A percentile compares a stretch with the other conserved stretches of the same genome.
Conservation (phyloP, 345 rosid genomes). For the Chamaenerion angustifolium region DNA sequence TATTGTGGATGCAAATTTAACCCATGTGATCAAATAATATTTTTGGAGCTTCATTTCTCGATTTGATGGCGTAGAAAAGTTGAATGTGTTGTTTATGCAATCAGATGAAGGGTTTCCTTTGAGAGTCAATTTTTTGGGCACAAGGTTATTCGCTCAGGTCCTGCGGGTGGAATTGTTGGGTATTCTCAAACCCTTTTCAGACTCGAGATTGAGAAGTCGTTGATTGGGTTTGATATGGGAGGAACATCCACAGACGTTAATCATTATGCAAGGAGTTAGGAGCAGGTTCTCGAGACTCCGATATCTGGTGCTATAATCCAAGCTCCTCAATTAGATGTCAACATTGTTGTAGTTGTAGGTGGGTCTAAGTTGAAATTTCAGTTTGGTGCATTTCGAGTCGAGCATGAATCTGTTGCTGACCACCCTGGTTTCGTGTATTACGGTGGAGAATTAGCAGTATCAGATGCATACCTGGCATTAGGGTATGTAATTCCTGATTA, state of each 20-base stretch:
- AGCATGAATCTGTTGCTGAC: slow-evolving; percentile 94
- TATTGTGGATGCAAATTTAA: slow-evolving; percentile 87
- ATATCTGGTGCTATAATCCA: slow-evolving; percentile 92
- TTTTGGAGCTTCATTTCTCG: slow-evolving; percentile 77
- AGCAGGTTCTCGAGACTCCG: slow-evolving; percentile 93
- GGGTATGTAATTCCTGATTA: slow-evolving; percentile 88
- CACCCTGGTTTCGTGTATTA: slow-evolving; percentile 98
- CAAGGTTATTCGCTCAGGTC: slow-evolving; percentile 92
- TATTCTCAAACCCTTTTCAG: slow-evolving; percentile 85
- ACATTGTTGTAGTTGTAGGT: slow-evolving; percentile 97
- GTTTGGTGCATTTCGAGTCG: slow-evolving; percentile 86
- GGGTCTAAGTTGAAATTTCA: slow-evolving; percentile 87
- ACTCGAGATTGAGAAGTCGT: slow-evolving; percentile 81
- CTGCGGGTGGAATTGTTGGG: slow-evolving; percentile 99
- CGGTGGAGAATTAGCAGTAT: slow-evolving; percentile 82
- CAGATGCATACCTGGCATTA: slow-evolving; percentile 81
- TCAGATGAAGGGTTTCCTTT: slow-evolving; percentile 95
- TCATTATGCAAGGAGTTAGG: slow-evolving; percentile 89
- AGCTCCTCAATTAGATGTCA: slow-evolving; percentile 97
- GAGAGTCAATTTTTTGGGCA: slow-evolving; percentile 94
- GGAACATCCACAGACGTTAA: slow-evolving; percentile 97
- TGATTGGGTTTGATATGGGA: slow-evolving; percentile 98
- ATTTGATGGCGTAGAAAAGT: slow-evolving; percentile 58
- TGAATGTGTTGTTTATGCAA: slow-evolving; percentile 92
- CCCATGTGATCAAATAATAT: slow-evolving; percentile 86